Evolutionary conservation across 2,329 filamentous ascomycete species (phyloP), one percentile per base, ranked within the genome.

Genomic region (Thielaviopsis musarum): DNA sequence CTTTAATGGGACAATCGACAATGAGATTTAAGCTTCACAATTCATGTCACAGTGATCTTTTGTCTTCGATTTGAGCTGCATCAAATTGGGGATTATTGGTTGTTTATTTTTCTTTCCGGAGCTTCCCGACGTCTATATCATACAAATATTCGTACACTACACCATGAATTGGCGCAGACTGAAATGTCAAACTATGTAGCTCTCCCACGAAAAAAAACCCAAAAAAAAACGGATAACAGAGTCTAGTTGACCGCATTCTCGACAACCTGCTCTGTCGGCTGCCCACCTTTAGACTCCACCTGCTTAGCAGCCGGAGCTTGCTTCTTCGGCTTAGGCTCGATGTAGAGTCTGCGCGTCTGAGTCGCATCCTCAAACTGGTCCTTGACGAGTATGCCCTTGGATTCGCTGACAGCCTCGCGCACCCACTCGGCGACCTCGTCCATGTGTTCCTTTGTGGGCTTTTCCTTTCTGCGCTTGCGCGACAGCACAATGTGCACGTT

Each of bases 401-500:
- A 66, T 53, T 70, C 68, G 13, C 30, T 41, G 19, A 63, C 28
- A 1, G 52, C 63, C 24, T 61, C 28, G 13, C 38, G 56, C 6
- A 65, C 61, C 54, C 59, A 68, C 53, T 62, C 63, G 28, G 91
- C 65, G 52, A 91, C 69, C 24, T 70, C 75, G 62, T 77, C 69
- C 21, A 81, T 81, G 70, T 91, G 84, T 24, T 82, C 80, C 45
- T 66, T 66, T 0, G 75, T 81, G 0, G 86, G 82, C 60, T 75
- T 75, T 63, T 78, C 75, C 64, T 77, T 76, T 61, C 77, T 76
- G 65, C 77, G 79, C 69, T 79, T 80, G 61, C 68, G 69, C n/a
- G 82, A 81, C 55, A 96, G 66, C 58, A 85, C 66, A 12, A 96
- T 67, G 68, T 93, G 85, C 21, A 96, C 88, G 67, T 77, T 82